phyloP scores from a whole-genome alignment of 192 early-diverging fungal species.

The Coemansia sp. region DNA sequence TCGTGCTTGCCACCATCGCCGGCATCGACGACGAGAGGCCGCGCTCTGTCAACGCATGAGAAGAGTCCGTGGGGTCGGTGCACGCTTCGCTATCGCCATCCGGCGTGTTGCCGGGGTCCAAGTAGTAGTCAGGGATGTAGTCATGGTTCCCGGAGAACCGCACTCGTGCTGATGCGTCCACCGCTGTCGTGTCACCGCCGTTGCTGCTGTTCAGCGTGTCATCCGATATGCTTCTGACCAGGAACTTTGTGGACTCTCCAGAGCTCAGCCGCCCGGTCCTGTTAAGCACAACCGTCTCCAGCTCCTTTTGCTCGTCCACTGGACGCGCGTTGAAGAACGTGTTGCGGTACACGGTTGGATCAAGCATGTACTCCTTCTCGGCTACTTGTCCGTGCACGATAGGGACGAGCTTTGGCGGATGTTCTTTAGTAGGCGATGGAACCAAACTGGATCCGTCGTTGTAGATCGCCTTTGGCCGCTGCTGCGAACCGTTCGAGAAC shows the following conservation, averaged over 20 bases:
- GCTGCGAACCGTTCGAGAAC: conserved; percentile 7
- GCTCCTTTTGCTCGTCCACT: conserved; percentile 17
- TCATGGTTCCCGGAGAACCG: conserved; percentile 9
- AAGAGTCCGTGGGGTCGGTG: background rate
- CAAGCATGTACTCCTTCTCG: conserved; percentile 18
- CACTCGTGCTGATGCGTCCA: conserved; percentile 3
- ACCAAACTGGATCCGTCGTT: conserved; percentile 13
- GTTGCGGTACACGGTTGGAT: conserved; percentile 42
- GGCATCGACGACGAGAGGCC: conserved; percentile 4
- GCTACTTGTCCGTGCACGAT: conserved; percentile 25
- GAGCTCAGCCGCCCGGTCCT: background rate
- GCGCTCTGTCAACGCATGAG: background rate
- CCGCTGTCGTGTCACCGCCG: background rate
- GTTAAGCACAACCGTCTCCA: conserved; percentile 15
- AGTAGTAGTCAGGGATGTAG: conserved; percentile 15
- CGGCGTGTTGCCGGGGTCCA: background rate
- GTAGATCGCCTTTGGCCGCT: conserved; percentile 27
- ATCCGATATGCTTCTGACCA: conserved; percentile 28
- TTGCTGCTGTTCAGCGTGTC: conserved; percentile 23
- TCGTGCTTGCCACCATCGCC: conserved; percentile 4
- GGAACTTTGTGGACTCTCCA: conserved; percentile 4
- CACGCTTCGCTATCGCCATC: background rate
- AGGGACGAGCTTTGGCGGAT: conserved; percentile 27
- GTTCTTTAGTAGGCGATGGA: conserved; percentile 29
- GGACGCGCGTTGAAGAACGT: conserved; percentile 44